A percentile compares a stretch with the other conserved stretches of the same genome.
Conservation (phyloP, 169 alveolate species). For the Babesia divergens region DNA sequence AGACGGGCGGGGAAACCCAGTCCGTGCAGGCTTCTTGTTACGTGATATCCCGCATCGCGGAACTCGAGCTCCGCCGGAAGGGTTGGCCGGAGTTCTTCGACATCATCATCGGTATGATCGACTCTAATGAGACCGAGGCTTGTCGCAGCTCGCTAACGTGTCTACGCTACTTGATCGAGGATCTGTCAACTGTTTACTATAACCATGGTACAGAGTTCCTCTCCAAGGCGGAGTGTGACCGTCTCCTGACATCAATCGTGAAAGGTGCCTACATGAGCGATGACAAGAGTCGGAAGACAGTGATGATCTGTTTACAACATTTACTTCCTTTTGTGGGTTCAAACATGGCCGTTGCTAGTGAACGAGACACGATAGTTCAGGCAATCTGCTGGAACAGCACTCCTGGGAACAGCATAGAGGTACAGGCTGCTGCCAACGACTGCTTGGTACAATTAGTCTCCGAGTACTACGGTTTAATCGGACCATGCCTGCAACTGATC, state of each 20-base stretch:
- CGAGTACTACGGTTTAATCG: slow-evolving; percentile 79
- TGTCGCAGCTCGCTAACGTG: slow-evolving; percentile 74
- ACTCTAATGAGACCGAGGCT: slow-evolving; percentile 66
- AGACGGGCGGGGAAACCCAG: slow-evolving; percentile 71
- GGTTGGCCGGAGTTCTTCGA: slow-evolving; percentile 85
- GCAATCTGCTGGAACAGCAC: slow-evolving; percentile 77
- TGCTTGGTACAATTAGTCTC: slow-evolving; percentile 80
- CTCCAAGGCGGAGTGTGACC: slow-evolving; percentile 64
- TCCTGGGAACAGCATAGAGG: slow-evolving; percentile 65
- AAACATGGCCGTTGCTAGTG: slow-evolving; percentile 69
- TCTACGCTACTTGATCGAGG: slow-evolving; percentile 81
- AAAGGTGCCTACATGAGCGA: slow-evolving; percentile 71
- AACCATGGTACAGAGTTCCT: slow-evolving; percentile 67
- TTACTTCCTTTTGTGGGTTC: slow-evolving; percentile 67
- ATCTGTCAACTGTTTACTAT: slow-evolving; percentile 71
- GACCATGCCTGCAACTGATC: slow-evolving; percentile 75
- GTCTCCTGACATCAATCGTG: slow-evolving; percentile 71
- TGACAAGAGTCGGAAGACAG: slow-evolving; percentile 66
- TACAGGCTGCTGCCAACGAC: slow-evolving; percentile 84
- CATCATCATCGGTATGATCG: slow-evolving; percentile 74
- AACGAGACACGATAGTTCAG: slow-evolving; percentile 73
- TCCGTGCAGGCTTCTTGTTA: slow-evolving; percentile 81
- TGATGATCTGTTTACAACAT: slow-evolving; percentile 66
- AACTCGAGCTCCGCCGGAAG: slow-evolving; percentile 77
- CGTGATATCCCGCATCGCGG: slow-evolving; percentile 81